phyloP scores from a whole-genome alignment of 441 rosid species.

The Bruguiera hainesii region DNA sequence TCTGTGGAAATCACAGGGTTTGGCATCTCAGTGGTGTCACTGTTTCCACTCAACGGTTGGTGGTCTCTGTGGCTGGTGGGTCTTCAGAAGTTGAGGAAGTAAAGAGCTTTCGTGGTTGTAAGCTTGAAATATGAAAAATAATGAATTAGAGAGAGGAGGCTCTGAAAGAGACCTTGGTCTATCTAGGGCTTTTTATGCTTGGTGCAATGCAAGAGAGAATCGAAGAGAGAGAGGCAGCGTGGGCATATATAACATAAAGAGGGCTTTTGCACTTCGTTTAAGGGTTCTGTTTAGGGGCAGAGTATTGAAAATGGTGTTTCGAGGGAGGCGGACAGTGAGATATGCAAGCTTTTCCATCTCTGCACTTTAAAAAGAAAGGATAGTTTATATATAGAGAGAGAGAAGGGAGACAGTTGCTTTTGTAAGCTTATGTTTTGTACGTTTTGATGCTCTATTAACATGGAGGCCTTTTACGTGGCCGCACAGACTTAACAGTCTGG shows the following conservation, averaged over 20 bases:
- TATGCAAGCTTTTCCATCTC: constrained; percentile 4
- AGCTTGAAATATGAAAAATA: not conserved
- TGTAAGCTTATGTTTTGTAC: constrained; percentile 11
- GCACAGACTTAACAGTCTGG: constrained; percentile 8
- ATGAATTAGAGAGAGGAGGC: not conserved
- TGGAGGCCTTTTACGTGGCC: constrained; percentile 13
- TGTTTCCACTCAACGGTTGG: constrained; percentile 21
- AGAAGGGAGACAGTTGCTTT: not conserved
- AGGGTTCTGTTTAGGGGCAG: constrained; percentile 23
- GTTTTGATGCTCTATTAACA: constrained; percentile 15
- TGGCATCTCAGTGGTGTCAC: constrained; percentile 29
- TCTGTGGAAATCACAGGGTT: constrained; percentile 24
- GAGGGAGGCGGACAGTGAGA: constrained; percentile 14
- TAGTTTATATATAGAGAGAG: not conserved
- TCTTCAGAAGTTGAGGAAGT: constrained; percentile 58
- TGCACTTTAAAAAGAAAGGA: constrained; percentile 10
- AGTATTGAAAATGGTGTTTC: constrained; percentile 36
- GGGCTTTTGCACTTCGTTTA: constrained; percentile 41
- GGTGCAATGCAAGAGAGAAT: constrained; percentile 3
- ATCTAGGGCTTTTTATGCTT: constrained; percentile 13
- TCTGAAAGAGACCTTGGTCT: not conserved
- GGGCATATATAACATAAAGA: constrained; percentile 8
- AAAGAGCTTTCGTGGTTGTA: constrained; percentile 56
- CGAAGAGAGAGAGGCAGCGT: not conserved
- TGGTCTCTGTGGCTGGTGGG: constrained; percentile 21